phyloP scores from a whole-genome alignment of 768 basidiomycete genomes.

The Rhodosporidiobolus odoratus region DNA sequence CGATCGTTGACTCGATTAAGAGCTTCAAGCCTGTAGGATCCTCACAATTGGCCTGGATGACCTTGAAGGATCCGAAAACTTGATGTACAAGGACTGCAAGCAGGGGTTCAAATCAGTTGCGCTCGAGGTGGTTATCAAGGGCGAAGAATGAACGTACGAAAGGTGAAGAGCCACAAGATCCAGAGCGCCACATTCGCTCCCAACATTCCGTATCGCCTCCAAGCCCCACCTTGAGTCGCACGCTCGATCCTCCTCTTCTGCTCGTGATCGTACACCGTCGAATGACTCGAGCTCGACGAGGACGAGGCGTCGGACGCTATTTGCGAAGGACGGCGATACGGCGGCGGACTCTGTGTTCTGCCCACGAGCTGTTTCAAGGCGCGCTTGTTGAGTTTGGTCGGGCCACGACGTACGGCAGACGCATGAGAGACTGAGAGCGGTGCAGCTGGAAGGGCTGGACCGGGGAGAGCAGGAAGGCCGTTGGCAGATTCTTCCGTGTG shows the following conservation, averaged over 20 bases:
- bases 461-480: no score
- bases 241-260: background rate
- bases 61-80: background rate
- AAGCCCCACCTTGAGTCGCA: background rate
- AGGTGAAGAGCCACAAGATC: conserved; percentile 3
- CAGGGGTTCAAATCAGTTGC: no score
- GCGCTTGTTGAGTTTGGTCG: no score
- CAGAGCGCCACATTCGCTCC: background rate
- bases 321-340: no score
- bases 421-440: no score
- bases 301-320: background rate
- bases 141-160: conserved; percentile 1
- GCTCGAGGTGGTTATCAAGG: background rate
- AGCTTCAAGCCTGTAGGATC: conserved; percentile 9
- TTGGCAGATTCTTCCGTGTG: no score
- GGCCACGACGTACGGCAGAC: no score
- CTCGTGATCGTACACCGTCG: background rate
- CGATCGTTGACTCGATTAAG: background rate
- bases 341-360: no score
- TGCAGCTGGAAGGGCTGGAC: no score
- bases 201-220: conserved; percentile 7
- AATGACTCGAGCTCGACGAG: no score
- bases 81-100: conserved; percentile 9
- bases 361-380: background rate
- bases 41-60: conserved; percentile 13